A percentile compares a stretch with the other conserved stretches of the same genome.
Conservation (phyloP, 441 rosid species). For the Adansonia gregorii region DNA sequence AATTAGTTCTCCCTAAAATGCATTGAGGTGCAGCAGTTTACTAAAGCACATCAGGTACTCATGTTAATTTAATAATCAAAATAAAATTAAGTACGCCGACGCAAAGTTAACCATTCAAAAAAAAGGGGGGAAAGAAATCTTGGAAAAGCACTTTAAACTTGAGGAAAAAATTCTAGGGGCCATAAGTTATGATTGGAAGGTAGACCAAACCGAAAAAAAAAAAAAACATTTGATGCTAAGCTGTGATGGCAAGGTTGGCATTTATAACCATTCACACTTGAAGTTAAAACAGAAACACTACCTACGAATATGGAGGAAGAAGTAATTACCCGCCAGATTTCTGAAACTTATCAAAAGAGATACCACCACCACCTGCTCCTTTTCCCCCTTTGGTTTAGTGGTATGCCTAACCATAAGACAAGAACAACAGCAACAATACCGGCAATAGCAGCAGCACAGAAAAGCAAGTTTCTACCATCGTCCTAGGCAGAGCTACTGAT, state of each 20-base stretch:
- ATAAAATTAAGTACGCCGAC: no score
- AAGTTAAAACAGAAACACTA: neutral
- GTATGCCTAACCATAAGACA: constrained; percentile 67
- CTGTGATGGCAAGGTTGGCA: neutral
- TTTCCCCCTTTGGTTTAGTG: constrained; percentile 45
- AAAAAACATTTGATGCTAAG: neutral
- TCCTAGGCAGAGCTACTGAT: neutral
- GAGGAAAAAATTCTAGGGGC: no score
- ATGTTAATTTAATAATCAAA: no score
- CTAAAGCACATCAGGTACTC: no score
- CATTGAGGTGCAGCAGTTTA: no score
- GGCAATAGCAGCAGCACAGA: constrained; percentile 78
- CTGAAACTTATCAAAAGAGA: constrained; percentile 43
- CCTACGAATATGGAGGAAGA: neutral
- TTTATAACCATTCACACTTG: neutral
- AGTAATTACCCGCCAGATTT: neutral
- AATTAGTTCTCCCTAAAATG: no score
- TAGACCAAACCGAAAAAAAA: neutral
- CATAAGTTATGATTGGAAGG: no score
- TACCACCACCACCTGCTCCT: constrained; percentile 76
- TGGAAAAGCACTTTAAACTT: no score
- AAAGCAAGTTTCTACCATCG: constrained; percentile 48
- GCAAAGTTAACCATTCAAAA: no score
- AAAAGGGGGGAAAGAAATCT: no score
- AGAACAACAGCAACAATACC: constrained; percentile 76